These are phyloP conservation scores for Ophiostoma piceae DNA, from an alignment of 2,329 filamentous ascomycete species.

Conservation along the genomic window DNA sequence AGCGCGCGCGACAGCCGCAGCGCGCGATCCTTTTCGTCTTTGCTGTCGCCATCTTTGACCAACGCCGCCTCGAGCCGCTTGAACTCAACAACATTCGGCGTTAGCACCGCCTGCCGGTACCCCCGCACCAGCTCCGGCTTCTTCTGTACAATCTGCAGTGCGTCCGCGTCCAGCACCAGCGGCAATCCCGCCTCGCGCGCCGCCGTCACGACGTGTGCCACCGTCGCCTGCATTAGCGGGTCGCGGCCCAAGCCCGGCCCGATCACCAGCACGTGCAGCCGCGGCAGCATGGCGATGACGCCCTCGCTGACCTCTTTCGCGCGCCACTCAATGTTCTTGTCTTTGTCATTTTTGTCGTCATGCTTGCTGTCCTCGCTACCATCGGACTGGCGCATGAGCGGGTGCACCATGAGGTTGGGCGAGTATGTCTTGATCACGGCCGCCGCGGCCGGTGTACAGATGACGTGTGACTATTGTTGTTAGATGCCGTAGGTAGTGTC, in stretches of 20 bases:
- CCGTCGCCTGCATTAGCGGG: conserved; percentile 81
- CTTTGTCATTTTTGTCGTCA: not conserved
- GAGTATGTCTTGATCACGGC: conserved; percentile 96
- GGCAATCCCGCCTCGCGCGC: conserved; percentile 68
- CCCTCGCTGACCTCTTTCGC: conserved; percentile 57
- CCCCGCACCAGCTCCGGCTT: conserved; percentile 72
- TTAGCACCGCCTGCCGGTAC: conserved; percentile 79
- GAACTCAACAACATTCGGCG: conserved; percentile 94
- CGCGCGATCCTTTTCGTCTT: conserved; percentile 38
- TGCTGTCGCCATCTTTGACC: conserved; percentile 40
- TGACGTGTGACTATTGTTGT: conserved; percentile 66
- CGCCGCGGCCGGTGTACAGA: conserved; percentile 84
- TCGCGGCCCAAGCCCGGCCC: conserved; percentile 90
- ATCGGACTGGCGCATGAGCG: conserved; percentile 72
- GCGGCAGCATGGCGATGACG: conserved; percentile 74
- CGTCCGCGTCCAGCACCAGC: conserved; percentile 89
- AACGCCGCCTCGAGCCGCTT: conserved; percentile 71
- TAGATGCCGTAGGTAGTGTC: too few relatives aligned
- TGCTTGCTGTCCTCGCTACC: not conserved
- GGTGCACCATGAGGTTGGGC: conserved; percentile 97
- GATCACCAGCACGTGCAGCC: conserved; percentile 87
- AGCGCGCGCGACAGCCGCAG: conserved; percentile 66
- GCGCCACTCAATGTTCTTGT: conserved; percentile 44
- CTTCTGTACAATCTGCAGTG: conserved; percentile 69
- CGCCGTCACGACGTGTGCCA: conserved; percentile 69